phyloP scores from a whole-genome alignment of 352 stramenopile genomes.

The Phytophthora crassamura region DNA sequence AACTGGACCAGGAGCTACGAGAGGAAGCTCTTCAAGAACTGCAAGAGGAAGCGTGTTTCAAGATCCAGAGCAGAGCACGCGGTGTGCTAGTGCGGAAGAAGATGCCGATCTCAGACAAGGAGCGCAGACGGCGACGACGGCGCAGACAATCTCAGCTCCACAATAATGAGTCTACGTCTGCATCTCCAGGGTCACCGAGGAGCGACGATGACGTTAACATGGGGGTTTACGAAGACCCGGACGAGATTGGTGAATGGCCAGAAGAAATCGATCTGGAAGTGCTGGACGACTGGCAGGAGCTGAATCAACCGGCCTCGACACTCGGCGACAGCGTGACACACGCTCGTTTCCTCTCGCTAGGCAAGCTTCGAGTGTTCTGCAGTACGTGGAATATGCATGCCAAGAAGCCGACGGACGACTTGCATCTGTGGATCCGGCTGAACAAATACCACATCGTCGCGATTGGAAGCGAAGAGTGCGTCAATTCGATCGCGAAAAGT shows the following conservation, averaged over 20 bases:
- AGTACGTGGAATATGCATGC: slow-evolving; percentile 90
- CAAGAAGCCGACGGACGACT: slow-evolving; percentile 65
- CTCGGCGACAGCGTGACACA: slow-evolving; percentile 43
- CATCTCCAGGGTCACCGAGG: neutral
- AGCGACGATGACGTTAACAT: neutral
- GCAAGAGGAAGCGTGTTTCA: slow-evolving; percentile 36
- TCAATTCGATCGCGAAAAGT: slow-evolving; percentile 91
- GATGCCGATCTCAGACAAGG: slow-evolving; percentile 21
- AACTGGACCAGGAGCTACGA: slow-evolving; percentile 48
- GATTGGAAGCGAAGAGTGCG: slow-evolving; percentile 94
- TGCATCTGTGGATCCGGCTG: slow-evolving; percentile 73
- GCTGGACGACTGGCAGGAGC: slow-evolving; percentile 57
- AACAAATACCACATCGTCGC: slow-evolving; percentile 90
- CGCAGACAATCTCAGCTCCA: slow-evolving; percentile 10
- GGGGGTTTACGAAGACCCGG: slow-evolving; percentile 27
- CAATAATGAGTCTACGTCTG: neutral
- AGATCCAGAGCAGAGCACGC: slow-evolving; percentile 53
- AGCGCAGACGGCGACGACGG: slow-evolving; percentile 15
- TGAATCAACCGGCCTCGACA: slow-evolving; percentile 37
- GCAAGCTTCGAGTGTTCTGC: slow-evolving; percentile 76
- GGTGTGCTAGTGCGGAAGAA: slow-evolving; percentile 44
- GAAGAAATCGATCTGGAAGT: slow-evolving; percentile 59
- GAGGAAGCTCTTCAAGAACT: slow-evolving; percentile 52
- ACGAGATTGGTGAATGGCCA: slow-evolving; percentile 51
- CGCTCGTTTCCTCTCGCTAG: slow-evolving; percentile 44